Base-by-base conservation (phyloP, 441 rosid species). In the Eutrema salsugineum region DNA sequence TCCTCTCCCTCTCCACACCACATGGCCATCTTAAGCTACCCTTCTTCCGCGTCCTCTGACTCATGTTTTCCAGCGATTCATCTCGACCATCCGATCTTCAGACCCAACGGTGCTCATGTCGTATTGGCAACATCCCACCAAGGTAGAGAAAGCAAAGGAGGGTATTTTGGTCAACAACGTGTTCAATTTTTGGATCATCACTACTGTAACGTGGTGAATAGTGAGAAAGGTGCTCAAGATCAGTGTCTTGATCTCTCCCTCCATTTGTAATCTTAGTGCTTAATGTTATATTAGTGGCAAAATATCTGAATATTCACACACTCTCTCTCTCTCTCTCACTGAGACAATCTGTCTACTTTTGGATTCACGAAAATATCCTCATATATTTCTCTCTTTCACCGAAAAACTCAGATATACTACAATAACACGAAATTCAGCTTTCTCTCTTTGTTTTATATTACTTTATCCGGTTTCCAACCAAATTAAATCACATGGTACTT, bases 201-300 rank as follows among this genome's bases (percentile, higher is more conserved):
- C 9, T 67, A 44, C 9, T 67, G 51, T 51, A 63, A 59, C 20
- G 77, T 68, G 20, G 60, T 28, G 47, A 64, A 14, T 5, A 67
- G 40, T 22, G 77, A 44, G 8, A 77, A 75, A 28, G 72, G 74
- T 27, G 70, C 72, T 46, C 76, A 80, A 53, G 88, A 86, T 75
- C 80, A 72, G 17, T 84, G 81, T 56, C 84, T 93, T 69, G 98
- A 93, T 77, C 77, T 93, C 24, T 86, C 98, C 46, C 96, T 93
- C 66, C 97, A 86, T 82, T 79, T 93, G 55, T 93, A 78, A 90
- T 19, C 15, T 58, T 65, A 57, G 20, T 11, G 2, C n/a, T 73
- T 57, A n/a, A 48, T 44, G 30, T 33, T 71, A 51, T 35, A 56
- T 11, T 44, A 5, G 43, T 56, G 28, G 16, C 15, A 35, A 17